Evolutionary conservation across 441 rosid genomes (phyloP).

Genomic region (Hura crepitans): DNA sequence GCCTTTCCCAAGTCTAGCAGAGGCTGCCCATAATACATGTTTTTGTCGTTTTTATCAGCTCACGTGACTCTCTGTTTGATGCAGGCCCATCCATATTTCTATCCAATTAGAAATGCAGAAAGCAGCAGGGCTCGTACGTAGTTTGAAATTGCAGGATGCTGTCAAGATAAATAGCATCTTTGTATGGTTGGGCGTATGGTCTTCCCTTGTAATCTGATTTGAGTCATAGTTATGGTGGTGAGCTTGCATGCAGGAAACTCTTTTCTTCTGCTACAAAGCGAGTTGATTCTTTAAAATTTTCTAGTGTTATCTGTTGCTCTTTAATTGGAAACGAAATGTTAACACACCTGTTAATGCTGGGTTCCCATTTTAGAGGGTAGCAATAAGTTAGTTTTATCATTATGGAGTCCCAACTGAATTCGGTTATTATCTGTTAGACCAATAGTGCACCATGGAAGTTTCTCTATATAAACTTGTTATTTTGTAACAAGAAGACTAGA

Average conservation of each 20-base stretch:
- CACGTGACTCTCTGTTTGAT: constrained; percentile 6
- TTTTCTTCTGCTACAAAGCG: constrained; percentile 11
- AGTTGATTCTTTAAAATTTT: too few species aligned
- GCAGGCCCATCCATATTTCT: constrained; percentile 75
- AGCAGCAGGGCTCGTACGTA: constrained; percentile 67
- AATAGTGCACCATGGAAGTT: too few species aligned
- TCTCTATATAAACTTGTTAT: too few species aligned
- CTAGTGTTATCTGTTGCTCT: constrained; percentile 3
- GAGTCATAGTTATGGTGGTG: constrained; percentile 19
- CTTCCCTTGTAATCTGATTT: constrained; percentile 25
- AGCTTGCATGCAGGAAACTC: constrained; percentile 18
- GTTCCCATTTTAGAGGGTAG: background rate
- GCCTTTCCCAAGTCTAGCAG: constrained; percentile 3
- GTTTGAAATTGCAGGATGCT: constrained; percentile 23
- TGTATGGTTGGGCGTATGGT: constrained; percentile 11
- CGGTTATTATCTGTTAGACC: too few species aligned
- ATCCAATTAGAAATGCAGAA: constrained; percentile 81
- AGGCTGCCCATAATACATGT: constrained; percentile 1
- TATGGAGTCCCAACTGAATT: background rate
- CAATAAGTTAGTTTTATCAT: too few species aligned
- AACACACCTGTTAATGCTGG: background rate
- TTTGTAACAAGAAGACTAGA: too few species aligned
- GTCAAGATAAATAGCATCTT: constrained; percentile 16
- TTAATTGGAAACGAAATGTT: constrained; percentile 18
- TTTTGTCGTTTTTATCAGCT: background rate